phyloP scores from a whole-genome alignment of 768 basidiomycete genomes.

The Lentinula lateritia region DNA sequence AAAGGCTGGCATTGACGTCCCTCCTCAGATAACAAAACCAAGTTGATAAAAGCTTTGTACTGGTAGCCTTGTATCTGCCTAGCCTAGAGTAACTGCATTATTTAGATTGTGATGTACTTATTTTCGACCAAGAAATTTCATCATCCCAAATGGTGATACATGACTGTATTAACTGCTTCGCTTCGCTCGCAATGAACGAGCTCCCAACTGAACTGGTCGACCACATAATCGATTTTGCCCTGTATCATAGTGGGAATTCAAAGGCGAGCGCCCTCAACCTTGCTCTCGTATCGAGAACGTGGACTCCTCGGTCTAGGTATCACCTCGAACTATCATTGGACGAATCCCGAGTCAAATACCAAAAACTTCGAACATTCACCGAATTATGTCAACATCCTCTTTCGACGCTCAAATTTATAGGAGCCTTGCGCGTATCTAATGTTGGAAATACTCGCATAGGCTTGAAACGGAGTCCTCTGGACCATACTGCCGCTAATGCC shows the following conservation, averaged over 20 bases:
- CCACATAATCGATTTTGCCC: conserved; percentile 1
- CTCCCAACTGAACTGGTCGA: not conserved
- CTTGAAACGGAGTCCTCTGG: not conserved
- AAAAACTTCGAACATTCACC: not conserved
- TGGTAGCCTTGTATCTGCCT: too few species aligned
- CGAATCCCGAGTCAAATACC: not conserved
- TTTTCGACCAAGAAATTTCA: too few species aligned
- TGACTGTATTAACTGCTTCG: too few species aligned
- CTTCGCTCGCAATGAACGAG: not conserved
- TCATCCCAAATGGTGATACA: too few species aligned
- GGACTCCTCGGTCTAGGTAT: not conserved
- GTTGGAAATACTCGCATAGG: not conserved
- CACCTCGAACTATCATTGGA: not conserved
- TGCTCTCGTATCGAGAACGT: not conserved
- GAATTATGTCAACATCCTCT: conserved; percentile 1
- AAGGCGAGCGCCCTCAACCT: not conserved
- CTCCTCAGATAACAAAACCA: too few species aligned
- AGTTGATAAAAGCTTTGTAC: too few species aligned
- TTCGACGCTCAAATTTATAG: not conserved
- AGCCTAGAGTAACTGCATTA: too few species aligned
- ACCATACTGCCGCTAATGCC: not conserved
- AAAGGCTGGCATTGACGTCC: too few species aligned
- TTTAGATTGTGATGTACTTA: too few species aligned
- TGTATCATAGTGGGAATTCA: not conserved
- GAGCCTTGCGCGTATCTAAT: not conserved